Evolutionary conservation across 2,329 filamentous ascomycete species (phyloP), one percentile per base, ranked within the genome.

Genomic region (Graphilbum fragrans): DNA sequence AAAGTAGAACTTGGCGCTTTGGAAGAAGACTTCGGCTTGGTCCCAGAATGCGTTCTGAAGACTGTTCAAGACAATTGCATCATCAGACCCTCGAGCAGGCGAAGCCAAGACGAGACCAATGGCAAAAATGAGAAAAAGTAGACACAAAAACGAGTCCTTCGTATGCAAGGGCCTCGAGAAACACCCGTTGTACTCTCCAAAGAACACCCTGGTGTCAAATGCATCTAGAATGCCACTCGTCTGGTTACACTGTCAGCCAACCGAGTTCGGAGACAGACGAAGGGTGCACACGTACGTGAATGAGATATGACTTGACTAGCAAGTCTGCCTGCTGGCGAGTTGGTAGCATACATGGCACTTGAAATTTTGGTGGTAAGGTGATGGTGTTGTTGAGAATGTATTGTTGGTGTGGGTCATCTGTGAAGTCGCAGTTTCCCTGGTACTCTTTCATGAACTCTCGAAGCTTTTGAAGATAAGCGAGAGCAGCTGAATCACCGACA

Each of bases 1-100:
- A 17, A 59, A 60, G 16, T 80, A 58, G 34, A 61, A 63, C 47
- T 70, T 75, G 5, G 77, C 77, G 46, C 69, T 74, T 16, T 67
- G 60, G 50, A 77, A 82, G 52, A 81, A 80, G 11, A 72, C 57
- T 47, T 82, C 77, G n/a, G 74, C 72, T 47, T 70, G 64, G 46
- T 74, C 69, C 2, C 63, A 54, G 23, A 65, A 59, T 27, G 67
- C 64, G 5, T 58, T 60, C 18, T 64, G 63, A 18, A 80, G 58
- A 40, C 66, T 68, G 23, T 66, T 60, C 38, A 81, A 64, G 9
- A 77, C 58, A 0, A 53, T 53, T 3, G 67, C 66, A 41, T 77
- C 73, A 0, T 55, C 53, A 27, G 61, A 72, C 3, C 65, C 68
- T 1, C 62, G 60, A n/a, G 55, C 50, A 4, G 74, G 72, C 17